Evolutionary conservation across 2,329 filamentous ascomycete species (phyloP).

Genomic region (Stemphylium beticola): DNA sequence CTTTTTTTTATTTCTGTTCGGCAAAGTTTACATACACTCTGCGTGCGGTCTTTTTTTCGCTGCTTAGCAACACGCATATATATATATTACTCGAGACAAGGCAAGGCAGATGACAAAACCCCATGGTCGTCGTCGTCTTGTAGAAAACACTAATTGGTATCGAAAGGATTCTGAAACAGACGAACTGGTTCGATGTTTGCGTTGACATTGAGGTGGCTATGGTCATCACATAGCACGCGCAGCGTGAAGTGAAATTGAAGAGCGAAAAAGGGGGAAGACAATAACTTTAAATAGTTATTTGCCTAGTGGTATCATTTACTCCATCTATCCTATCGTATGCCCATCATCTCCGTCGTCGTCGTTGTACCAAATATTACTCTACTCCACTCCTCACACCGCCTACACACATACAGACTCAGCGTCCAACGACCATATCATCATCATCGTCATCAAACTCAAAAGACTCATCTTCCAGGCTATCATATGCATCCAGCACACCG

Average conservation of each 20-base stretch:
- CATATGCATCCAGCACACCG: slow-evolving; percentile 9
- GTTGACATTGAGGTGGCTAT: too few species aligned
- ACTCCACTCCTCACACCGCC: neutral
- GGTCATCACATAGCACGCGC: too few species aligned
- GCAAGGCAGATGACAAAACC: too few species aligned
- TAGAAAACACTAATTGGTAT: neutral
- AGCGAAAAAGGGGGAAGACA: neutral
- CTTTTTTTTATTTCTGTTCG: too few species aligned
- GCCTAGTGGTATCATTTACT: slow-evolving; percentile 15
- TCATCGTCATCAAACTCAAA: slow-evolving; percentile 4
- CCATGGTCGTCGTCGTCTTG: too few species aligned
- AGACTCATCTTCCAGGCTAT: slow-evolving; percentile 13
- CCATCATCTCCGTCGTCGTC: neutral
- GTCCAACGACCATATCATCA: slow-evolving; percentile 4
- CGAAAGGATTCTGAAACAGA: too few species aligned
- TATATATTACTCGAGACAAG: too few species aligned
- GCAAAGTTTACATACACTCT: too few species aligned
- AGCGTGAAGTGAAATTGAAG: too few species aligned
- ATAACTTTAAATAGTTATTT: neutral
- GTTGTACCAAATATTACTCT: slow-evolving; percentile 10
- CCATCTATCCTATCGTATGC: neutral
- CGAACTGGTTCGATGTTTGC: too few species aligned
- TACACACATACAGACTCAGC: neutral
- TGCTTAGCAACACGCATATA: too few species aligned
- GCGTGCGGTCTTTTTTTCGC: too few species aligned